phyloP scores from a whole-genome alignment of 495 filamentous ascomycete genomes.

The Talaromyces borbonicus region DNA sequence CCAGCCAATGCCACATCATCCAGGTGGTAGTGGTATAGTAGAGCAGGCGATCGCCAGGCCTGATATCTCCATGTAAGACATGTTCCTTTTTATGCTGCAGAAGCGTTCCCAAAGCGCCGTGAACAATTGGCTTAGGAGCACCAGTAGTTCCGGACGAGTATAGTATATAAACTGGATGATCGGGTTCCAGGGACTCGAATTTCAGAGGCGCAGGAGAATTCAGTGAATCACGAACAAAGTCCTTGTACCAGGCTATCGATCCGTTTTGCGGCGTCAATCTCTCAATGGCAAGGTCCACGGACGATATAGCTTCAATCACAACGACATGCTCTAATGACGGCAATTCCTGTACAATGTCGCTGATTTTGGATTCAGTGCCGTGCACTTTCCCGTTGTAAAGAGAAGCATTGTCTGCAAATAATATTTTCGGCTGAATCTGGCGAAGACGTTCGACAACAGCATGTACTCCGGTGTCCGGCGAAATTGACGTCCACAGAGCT shows the following conservation, averaged over 20 bases:
- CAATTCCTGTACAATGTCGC: slow-evolving; percentile 56
- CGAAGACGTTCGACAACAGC: slow-evolving; percentile 71
- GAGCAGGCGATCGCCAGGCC: slow-evolving; percentile 53
- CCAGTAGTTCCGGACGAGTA: slow-evolving; percentile 86
- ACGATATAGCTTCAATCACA: slow-evolving; percentile 53
- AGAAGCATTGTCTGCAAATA: slow-evolving; percentile 80
- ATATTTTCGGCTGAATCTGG: slow-evolving; percentile 69
- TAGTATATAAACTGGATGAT: slow-evolving; percentile 82
- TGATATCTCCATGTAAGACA: slow-evolving; percentile 69
- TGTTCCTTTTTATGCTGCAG: slow-evolving; percentile 96
- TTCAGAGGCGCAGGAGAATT: slow-evolving; percentile 38
- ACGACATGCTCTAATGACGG: slow-evolving; percentile 55
- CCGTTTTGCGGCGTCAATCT: slow-evolving; percentile 38
- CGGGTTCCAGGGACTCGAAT: slow-evolving; percentile 67
- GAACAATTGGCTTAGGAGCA: slow-evolving; percentile 85
- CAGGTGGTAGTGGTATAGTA: slow-evolving; percentile 88
- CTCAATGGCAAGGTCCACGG: slow-evolving; percentile 37
- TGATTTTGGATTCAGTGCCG: slow-evolving; percentile 58
- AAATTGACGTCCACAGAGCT: slow-evolving; percentile 85
- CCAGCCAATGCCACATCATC: slow-evolving; percentile 99
- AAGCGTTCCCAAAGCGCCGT: slow-evolving; percentile 77
- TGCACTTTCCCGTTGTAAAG: slow-evolving; percentile 84
- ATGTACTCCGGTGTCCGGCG: slow-evolving; percentile 71
- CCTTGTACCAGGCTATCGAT: slow-evolving; percentile 36
- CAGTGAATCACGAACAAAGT: slow-evolving; percentile 37